Conservation (phyloP, 352 stramenopile species). For the Hyaloperonospora brassicae region DNA sequence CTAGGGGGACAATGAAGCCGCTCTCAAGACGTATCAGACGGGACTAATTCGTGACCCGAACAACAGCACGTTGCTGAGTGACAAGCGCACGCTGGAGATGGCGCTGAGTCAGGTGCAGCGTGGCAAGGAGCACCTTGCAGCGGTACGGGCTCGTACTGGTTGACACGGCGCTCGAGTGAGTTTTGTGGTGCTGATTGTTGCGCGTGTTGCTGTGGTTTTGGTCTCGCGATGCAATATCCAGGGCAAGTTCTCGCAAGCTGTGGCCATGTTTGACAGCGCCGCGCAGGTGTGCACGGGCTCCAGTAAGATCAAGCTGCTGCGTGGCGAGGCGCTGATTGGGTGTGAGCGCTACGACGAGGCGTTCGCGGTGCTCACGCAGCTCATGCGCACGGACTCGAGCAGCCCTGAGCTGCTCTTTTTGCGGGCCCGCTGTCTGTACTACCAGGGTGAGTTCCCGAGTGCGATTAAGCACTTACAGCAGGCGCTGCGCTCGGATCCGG, state of each 20-base stretch:
- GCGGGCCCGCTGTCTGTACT: constrained; percentile 86
- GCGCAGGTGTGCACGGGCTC: constrained; percentile 59
- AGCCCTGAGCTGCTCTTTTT: constrained; percentile 81
- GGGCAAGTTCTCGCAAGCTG: constrained; percentile 60
- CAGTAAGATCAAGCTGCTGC: constrained; percentile 62
- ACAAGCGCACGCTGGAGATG: constrained; percentile 75
- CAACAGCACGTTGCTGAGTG: constrained; percentile 61
- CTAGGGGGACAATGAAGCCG: constrained; percentile 59
- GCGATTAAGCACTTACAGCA: constrained; percentile 91
- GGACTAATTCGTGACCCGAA: constrained; percentile 71
- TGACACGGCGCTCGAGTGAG: neutral
- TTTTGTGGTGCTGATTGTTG: neutral
- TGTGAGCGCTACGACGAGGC: constrained; percentile 78
- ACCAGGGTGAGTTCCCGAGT: constrained; percentile 88
- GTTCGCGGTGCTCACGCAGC: constrained; percentile 69
- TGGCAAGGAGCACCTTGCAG: constrained; percentile 58
- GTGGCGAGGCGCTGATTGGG: constrained; percentile 66
- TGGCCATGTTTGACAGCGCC: constrained; percentile 63
- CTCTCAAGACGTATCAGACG: constrained; percentile 69
- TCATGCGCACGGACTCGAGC: constrained; percentile 79
- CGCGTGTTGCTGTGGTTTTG: neutral
- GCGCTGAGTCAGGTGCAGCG: constrained; percentile 72
- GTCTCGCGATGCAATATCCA: constrained; percentile 7
- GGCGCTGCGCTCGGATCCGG: constrained; percentile 82
- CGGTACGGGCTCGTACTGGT: constrained; percentile 20